Evolutionary conservation across 2,329 filamentous ascomycete genomes (phyloP).

Genomic region (Sodiomyces alkalinus): DNA sequence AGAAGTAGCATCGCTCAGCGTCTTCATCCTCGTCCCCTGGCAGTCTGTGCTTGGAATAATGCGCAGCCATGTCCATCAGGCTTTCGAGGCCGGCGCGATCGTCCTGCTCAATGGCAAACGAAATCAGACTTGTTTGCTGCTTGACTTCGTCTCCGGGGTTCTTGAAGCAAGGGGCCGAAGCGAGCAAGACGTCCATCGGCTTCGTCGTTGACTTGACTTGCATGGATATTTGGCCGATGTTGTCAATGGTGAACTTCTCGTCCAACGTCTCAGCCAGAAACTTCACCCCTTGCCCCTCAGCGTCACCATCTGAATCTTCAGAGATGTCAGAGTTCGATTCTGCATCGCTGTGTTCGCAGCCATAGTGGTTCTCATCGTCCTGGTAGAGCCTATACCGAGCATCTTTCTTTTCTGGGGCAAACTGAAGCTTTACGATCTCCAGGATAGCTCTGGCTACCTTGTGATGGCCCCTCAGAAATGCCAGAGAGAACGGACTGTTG

Average conservation of each 20-base stretch:
- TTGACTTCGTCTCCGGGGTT: constrained; percentile 12
- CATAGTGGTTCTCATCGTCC: constrained; percentile 20
- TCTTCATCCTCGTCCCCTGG: constrained; percentile 17
- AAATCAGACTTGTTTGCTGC: constrained; percentile 16
- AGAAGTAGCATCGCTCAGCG: constrained; percentile 17
- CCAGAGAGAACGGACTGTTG: constrained; percentile 51
- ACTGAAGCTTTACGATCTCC: constrained; percentile 57
- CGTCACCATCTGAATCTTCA: constrained; percentile 17
- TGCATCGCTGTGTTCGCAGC: constrained; percentile 16
- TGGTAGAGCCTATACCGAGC: constrained; percentile 32
- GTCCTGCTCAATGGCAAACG: constrained; percentile 34
- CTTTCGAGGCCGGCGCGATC: constrained; percentile 38
- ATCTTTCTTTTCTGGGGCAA: constrained; percentile 38
- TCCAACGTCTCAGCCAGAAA: constrained; percentile 42
- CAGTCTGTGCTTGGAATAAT: constrained; percentile 24
- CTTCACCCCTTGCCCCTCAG: constrained; percentile 24
- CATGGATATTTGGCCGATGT: constrained; percentile 53
- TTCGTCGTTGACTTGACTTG: constrained; percentile 49
- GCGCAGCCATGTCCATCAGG: constrained; percentile 37
- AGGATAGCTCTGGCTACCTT: constrained; percentile 50
- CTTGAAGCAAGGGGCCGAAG: constrained; percentile 18
- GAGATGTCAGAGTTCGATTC: constrained; percentile 19
- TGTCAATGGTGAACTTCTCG: constrained; percentile 59
- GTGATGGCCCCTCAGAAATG: constrained; percentile 49
- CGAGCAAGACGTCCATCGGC: constrained; percentile 37